phyloP scores from a whole-genome alignment of 306 rosid genomes.

The Fagus sylvatica region DNA sequence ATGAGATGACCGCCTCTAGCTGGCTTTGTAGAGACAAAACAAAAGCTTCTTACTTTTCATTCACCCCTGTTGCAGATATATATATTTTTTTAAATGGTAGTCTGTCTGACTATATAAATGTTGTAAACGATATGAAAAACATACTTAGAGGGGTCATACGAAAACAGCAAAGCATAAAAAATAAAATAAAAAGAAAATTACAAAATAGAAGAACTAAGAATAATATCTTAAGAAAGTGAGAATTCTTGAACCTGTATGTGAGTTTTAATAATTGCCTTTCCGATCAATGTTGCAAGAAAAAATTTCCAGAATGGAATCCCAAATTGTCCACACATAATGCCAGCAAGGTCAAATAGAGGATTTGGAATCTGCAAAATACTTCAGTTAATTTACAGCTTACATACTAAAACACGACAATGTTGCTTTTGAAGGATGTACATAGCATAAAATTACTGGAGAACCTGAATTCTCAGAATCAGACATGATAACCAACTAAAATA shows the following conservation, averaged over 20 bases:
- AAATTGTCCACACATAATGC: conserved; percentile 99
- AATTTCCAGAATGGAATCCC: conserved; percentile 90
- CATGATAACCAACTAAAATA: background rate
- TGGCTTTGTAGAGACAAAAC: background rate
- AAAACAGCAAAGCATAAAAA: background rate
- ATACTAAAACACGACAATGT: conserved; percentile 5
- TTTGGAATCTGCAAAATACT: conserved; percentile 79
- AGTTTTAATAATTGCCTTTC: conserved; percentile 93
- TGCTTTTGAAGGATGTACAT: background rate
- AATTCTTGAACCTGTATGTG: conserved; percentile 84
- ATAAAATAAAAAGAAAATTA: background rate
- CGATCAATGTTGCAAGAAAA: conserved; percentile 82
- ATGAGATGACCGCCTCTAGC: background rate
- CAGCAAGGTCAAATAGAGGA: conserved; percentile 98
- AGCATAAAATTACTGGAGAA: background rate
- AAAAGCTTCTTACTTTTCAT: background rate
- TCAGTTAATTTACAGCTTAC: conserved; percentile 18
- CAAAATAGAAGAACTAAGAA: background rate
- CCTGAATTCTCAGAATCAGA: background rate
- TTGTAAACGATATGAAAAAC: background rate
- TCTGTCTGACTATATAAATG: background rate
- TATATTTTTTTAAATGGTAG: background rate
- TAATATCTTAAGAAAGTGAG: background rate
- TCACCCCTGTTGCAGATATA: background rate
- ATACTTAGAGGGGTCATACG: background rate